phyloP scores from a whole-genome alignment of 805 yeast genomes.

The Candida orba region DNA sequence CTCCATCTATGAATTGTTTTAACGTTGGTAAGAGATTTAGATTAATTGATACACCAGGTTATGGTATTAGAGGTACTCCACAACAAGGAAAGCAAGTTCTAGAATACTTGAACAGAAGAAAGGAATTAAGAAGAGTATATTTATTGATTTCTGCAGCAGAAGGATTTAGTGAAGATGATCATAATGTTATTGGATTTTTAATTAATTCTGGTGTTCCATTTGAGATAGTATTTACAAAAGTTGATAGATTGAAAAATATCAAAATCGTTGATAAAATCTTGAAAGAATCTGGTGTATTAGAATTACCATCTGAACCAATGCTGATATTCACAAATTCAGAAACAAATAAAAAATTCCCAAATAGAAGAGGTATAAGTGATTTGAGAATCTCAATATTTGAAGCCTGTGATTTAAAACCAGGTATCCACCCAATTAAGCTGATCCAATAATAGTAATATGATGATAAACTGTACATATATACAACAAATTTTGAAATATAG shows the following conservation, averaged over 20 bases:
- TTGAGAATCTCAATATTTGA: constrained; percentile 45
- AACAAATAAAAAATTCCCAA: constrained; percentile 25
- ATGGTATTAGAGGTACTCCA: constrained; percentile 61
- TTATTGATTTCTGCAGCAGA: constrained; percentile 53
- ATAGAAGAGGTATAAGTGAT: constrained; percentile 47
- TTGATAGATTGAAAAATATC: constrained; percentile 45
- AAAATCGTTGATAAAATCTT: constrained; percentile 34
- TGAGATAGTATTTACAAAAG: constrained; percentile 71
- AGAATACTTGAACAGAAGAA: constrained; percentile 51
- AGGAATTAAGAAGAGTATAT: constrained; percentile 49
- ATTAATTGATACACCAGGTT: constrained; percentile 85
- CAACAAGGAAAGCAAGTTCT: constrained; percentile 66
- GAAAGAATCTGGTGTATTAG: constrained; percentile 30
- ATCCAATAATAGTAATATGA: constrained; percentile 3
- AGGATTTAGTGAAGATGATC: constrained; percentile 56
- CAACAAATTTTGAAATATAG: neutral
- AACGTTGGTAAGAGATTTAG: constrained; percentile 57
- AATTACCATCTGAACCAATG: constrained; percentile 35
- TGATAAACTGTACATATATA: constrained; percentile 1
- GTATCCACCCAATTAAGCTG: constrained; percentile 18
- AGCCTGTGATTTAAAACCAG: constrained; percentile 38
- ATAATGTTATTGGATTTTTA: constrained; percentile 42
- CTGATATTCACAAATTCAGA: constrained; percentile 46
- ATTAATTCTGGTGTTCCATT: constrained; percentile 53
- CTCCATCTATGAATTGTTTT: constrained; percentile 61